Conservation (phyloP, 1,284 basidiomycete species). For the Apiotrichum siamense region DNA sequence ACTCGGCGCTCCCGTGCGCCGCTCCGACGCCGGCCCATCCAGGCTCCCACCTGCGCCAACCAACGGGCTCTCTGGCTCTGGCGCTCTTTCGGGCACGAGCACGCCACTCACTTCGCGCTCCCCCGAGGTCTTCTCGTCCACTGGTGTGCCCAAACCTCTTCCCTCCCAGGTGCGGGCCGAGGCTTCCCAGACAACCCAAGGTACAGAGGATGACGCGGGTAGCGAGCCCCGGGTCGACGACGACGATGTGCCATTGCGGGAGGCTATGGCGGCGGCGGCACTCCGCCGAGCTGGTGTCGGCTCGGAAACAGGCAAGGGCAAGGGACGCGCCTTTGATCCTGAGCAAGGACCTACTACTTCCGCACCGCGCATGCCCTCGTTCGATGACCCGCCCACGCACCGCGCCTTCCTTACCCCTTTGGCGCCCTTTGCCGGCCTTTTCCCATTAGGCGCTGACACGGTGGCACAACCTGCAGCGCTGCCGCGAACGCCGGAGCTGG, state of each 20-base stretch:
- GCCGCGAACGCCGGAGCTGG: constrained; percentile 5
- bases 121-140: constrained; percentile 32
- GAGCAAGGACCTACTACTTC: not conserved
- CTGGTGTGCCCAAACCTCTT: not conserved
- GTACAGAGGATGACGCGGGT: not conserved
- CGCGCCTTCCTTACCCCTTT: constrained; percentile 12
- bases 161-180: not conserved
- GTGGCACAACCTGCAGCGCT: not conserved
- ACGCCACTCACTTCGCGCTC: constrained; percentile 39
- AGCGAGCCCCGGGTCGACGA: constrained; percentile 50
- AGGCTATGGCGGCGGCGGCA: constrained; percentile 10
- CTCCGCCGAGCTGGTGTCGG: not conserved
- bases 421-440: not conserved
- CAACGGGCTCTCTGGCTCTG: not conserved
- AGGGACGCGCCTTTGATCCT: not conserved
- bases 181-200: too few relatives aligned
- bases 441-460: not conserved
- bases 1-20: constrained; percentile 28
- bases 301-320: constrained; percentile 7
- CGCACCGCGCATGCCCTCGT: not conserved
- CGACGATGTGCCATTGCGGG: constrained; percentile 9
- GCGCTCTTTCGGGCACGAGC: constrained; percentile 18
- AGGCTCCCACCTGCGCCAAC: not conserved
- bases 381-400: constrained; percentile 9
- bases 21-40: not conserved